A percentile compares a stretch with the other conserved stretches of the same genome.
phyloP scores from a whole-genome alignment of 441 rosid species.

The Kokia cookei region DNA sequence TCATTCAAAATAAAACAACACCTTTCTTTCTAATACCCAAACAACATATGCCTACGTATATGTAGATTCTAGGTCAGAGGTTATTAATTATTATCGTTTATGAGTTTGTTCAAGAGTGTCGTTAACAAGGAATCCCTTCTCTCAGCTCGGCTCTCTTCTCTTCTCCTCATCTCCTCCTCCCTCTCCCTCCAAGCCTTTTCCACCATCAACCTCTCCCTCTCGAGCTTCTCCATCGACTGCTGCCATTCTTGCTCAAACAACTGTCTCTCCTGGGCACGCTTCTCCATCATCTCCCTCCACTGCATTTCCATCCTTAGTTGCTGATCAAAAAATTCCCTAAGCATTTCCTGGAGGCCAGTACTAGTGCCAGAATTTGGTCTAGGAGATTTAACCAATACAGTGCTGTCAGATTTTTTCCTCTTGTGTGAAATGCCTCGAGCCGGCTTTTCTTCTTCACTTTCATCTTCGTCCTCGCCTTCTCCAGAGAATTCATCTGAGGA shows the following conservation, averaged over 20 bases:
- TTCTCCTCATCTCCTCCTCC: slow-evolving; percentile 44
- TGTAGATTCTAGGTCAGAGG: slow-evolving; percentile 5
- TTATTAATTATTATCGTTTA: slow-evolving; percentile 19
- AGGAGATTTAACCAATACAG: slow-evolving; percentile 10
- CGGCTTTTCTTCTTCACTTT: slow-evolving; percentile 29
- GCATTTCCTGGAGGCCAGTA: slow-evolving; percentile 27
- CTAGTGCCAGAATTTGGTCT: slow-evolving; percentile 9
- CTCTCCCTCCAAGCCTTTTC: slow-evolving; percentile 52
- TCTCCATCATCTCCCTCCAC: slow-evolving; percentile 46
- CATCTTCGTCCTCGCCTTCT: slow-evolving; percentile 32
- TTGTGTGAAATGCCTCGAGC: slow-evolving; percentile 23
- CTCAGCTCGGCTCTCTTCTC: slow-evolving; percentile 52
- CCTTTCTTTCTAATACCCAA: neutral
- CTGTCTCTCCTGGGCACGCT: slow-evolving; percentile 35
- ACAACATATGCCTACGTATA: neutral
- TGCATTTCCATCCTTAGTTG: slow-evolving; percentile 47
- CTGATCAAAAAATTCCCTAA: slow-evolving; percentile 41
- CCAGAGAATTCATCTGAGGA: slow-evolving; percentile 36
- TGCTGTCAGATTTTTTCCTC: slow-evolving; percentile 37
- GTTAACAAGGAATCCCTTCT: slow-evolving; percentile 45
- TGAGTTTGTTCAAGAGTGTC: slow-evolving; percentile 36
- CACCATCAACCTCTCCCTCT: slow-evolving; percentile 43
- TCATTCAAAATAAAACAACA: neutral
- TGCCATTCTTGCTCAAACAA: slow-evolving; percentile 51
- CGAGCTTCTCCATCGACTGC: slow-evolving; percentile 41